Evolutionary conservation across 441 rosid species (phyloP).

Genomic region (Pelargonium australe): DNA sequence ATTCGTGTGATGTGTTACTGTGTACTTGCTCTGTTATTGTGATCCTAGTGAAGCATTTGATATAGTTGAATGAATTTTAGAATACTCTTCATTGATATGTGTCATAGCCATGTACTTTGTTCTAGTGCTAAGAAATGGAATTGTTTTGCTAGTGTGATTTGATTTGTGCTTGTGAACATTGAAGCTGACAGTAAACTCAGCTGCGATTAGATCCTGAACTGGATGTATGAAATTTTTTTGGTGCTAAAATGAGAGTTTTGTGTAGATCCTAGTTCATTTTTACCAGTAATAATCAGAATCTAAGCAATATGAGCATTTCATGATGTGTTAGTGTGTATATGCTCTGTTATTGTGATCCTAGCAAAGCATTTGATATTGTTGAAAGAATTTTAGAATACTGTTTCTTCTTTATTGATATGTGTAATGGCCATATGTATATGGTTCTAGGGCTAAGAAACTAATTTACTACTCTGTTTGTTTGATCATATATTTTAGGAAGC

Average conservation of each 20-base stretch:
- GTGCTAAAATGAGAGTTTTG: not conserved
- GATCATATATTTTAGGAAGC: too few relatives aligned
- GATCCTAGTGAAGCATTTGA: too few relatives aligned
- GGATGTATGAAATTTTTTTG: not conserved
- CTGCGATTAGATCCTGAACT: not conserved
- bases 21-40: not conserved
- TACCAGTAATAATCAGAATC: not conserved
- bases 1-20: not conserved
- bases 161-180: not conserved
- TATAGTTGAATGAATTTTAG: too few relatives aligned
- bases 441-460: not conserved
- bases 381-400: not conserved
- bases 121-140: not conserved
- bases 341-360: not conserved
- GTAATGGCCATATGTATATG: not conserved
- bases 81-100: too few relatives aligned
- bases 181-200: not conserved
- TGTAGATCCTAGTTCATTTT: not conserved
- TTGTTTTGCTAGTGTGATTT: not conserved
- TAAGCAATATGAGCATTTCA: not conserved
- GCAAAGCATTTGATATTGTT: not conserved
- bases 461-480: not conserved
- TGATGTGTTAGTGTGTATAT: not conserved
- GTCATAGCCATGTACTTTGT: too few relatives aligned
- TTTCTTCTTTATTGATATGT: not conserved